Evolutionary conservation across 768 basidiomycete genomes (phyloP).

Genomic region (Rossbeevera mucosa): DNA sequence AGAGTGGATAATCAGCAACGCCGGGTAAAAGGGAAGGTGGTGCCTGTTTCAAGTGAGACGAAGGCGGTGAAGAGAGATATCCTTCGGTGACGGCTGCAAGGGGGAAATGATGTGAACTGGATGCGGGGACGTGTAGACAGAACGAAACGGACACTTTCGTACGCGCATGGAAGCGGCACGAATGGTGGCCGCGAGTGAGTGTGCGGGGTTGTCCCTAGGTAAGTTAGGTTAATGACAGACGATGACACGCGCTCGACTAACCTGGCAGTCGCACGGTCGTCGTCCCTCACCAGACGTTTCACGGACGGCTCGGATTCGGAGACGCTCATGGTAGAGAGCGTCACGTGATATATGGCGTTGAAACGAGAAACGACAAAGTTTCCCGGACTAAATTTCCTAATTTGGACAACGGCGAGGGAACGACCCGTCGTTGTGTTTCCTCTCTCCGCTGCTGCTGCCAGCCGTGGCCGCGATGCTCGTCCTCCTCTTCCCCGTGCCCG

Average conservation of each 20-base stretch:
- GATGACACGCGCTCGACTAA: constrained; percentile 22
- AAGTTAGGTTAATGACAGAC: neutral
- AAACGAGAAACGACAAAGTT: neutral
- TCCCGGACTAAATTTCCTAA: neutral
- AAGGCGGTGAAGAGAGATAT: constrained; percentile 45
- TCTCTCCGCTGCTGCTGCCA: constrained; percentile 8
- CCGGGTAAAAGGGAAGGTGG: constrained; percentile 18
- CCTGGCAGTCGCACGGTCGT: constrained; percentile 23
- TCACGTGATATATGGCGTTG: neutral
- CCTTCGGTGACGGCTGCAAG: constrained; percentile 56
- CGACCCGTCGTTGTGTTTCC: constrained; percentile 11
- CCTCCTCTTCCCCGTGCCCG: neutral
- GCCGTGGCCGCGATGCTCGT: neutral
- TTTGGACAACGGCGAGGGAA: constrained; percentile 11
- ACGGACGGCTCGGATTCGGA: constrained; percentile 10
- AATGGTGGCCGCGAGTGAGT: constrained; percentile 42
- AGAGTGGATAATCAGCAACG: constrained; percentile 40
- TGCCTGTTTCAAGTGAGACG: constrained; percentile 29
- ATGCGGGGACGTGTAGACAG: constrained; percentile 13
- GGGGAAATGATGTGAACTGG: constrained; percentile 29
- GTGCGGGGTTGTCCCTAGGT: neutral
- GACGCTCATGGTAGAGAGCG: no score
- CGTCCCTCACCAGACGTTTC: constrained; percentile 36
- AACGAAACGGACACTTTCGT: constrained; percentile 54
- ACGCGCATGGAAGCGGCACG: constrained; percentile 55